A percentile compares a stretch with the other conserved stretches of the same genome.
These are phyloP conservation scores for Letharia lupina DNA, from an alignment of 495 filamentous ascomycete genomes.

Conservation along the genomic window DNA sequence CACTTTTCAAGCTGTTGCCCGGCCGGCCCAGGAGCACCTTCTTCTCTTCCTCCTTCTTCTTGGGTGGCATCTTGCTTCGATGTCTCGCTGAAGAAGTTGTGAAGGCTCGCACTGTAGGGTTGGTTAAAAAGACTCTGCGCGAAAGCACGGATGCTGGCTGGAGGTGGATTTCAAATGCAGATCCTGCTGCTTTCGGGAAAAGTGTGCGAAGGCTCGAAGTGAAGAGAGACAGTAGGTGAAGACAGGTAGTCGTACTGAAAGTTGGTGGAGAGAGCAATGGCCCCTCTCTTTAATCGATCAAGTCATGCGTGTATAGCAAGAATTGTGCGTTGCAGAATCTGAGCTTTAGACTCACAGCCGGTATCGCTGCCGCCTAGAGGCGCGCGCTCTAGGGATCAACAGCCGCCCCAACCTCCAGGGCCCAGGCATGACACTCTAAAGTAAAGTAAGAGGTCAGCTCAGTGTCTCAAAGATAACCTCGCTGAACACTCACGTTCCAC, in stretches of 20 bases:
- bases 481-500: no score
- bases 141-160: constrained; percentile 20
- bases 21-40: constrained; percentile 74
- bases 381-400: neutral
- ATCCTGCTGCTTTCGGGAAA: constrained; percentile 43
- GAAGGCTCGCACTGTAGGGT: constrained; percentile 18
- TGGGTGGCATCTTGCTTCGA: constrained; percentile 45
- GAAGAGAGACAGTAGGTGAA: constrained; percentile 31
- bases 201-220: constrained; percentile 32
- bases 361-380: neutral
- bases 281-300: constrained; percentile 9
- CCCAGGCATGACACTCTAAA: neutral
- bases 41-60: constrained; percentile 47
- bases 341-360: neutral
- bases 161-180: constrained; percentile 39
- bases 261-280: constrained; percentile 7
- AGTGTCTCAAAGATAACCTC: neutral
- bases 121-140: constrained; percentile 25
- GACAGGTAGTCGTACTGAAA: constrained; percentile 33
- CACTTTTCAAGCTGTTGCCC: constrained; percentile 97
- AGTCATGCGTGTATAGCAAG: neutral
- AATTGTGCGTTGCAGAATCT: neutral
- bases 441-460: no score
- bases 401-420: neutral
- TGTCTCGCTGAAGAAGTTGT: constrained; percentile 1